These are phyloP conservation scores for Deuterostichococcus epilithicus DNA, from an alignment of 139 green algal genomes.

Conservation along the genomic window DNA sequence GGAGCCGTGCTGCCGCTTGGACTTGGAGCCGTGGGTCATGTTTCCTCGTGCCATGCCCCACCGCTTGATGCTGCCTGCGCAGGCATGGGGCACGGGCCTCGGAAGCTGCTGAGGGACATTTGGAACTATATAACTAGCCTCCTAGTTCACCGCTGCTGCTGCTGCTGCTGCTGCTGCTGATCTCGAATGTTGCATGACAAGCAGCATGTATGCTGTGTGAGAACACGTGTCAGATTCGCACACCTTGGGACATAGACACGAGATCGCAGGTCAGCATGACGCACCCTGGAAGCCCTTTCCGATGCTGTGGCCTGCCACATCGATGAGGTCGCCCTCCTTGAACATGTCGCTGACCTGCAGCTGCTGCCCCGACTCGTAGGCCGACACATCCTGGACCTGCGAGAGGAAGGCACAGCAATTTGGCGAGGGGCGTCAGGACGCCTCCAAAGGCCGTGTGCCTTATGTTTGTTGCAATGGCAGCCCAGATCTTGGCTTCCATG, in stretches of 20 bases:
- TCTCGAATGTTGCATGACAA: background rate
- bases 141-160: too few relatives aligned
- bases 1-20: conserved; percentile 91
- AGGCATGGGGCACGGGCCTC: too few relatives aligned
- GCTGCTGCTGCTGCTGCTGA: background rate
- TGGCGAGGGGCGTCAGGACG: too few relatives aligned
- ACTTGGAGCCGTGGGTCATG: conserved; percentile 99
- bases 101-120: too few relatives aligned
- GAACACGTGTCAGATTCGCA: too few relatives aligned
- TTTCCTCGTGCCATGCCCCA: conserved; percentile 83
- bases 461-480: too few relatives aligned
- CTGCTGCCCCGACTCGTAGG: conserved; percentile 75
- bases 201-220: background rate
- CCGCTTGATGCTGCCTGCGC: conserved; percentile 94
- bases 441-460: too few relatives aligned
- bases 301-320: conserved; percentile 86
- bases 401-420: background rate
- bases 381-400: conserved; percentile 64
- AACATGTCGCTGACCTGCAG: conserved; percentile 86
- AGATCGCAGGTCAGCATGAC: background rate
- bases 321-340: conserved; percentile 87
- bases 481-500: too few relatives aligned
- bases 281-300: conserved; percentile 91
- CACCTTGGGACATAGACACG: too few relatives aligned
- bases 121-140: too few relatives aligned